Conservation (phyloP, 192 early-diverging fungal genomes). For the Globomyces pollinis-pini region DNA sequence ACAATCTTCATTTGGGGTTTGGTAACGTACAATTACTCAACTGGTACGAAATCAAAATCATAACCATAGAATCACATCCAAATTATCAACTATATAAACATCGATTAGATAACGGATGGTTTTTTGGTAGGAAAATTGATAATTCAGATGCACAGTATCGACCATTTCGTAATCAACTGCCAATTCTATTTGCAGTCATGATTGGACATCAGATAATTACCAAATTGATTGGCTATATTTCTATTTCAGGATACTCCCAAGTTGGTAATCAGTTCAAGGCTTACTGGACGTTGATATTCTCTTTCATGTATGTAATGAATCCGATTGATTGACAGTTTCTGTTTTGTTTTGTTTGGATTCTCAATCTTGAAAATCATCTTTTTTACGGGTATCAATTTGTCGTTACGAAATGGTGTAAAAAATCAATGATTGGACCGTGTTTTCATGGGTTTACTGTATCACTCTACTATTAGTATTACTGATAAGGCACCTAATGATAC, state of each 20-base stretch:
- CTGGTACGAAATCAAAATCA: background rate
- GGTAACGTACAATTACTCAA: constrained; percentile 12
- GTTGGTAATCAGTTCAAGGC: too few species aligned
- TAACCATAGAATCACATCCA: constrained; percentile 12
- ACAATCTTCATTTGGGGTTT: constrained; percentile 21
- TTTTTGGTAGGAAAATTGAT: constrained; percentile 74
- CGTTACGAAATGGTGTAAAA: constrained; percentile 47
- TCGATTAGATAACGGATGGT: constrained; percentile 58
- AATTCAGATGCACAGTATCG: constrained; percentile 72
- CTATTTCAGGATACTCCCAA: too few species aligned
- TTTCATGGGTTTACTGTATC: too few species aligned
- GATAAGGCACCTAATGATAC: too few species aligned
- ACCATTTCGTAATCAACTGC: constrained; percentile 59
- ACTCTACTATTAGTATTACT: too few species aligned
- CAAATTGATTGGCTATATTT: too few species aligned
- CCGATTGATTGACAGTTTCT: too few species aligned
- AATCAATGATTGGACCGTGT: constrained; percentile 47
- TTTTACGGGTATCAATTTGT: constrained; percentile 59
- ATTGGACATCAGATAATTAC: constrained; percentile 30
- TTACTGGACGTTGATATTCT: too few species aligned
- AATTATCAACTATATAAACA: constrained; percentile 35
- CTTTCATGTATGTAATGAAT: constrained; percentile 53
- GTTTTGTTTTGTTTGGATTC: constrained; percentile 61
- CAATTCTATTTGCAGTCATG: constrained; percentile 41
- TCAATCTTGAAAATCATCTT: constrained; percentile 66